Base-by-base conservation (phyloP, 495 filamentous ascomycete genomes). In the Umbilicaria muhlenbergii region DNA sequence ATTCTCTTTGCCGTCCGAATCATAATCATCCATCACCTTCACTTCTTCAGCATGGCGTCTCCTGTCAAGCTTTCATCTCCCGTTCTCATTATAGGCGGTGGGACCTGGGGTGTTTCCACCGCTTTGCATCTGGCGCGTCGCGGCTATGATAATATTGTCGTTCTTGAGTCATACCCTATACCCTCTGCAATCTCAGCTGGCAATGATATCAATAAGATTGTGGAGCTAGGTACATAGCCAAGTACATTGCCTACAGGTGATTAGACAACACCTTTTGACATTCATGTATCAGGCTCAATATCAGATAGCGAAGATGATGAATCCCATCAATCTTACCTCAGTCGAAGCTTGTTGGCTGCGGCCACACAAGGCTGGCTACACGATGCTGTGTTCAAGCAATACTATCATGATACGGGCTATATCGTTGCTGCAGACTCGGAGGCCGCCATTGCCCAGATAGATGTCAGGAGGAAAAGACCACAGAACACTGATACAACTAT, bases 171-270 rank as follows among this genome's bases (percentile, higher is more conserved):
- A 5, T 51, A 66, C 41, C 49, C 51, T 1, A 48, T 66, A 7
- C 71, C 71, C 2, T 72, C 69, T 3, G 55, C 63, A 12, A 64
- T 65, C 17, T 60, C 65, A 16, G 68, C 70, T 3, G 70, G 70
- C 3, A 75, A 73, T 45, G 71, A 74, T 43, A 50, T 75, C 14
- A 75, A 75, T 39, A 74, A 74, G 43, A 74, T 74, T 41, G 66
- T 73, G 54, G 70, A 75, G 49, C 62, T 67, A 60, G 58, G 70
- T 67, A 50, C 24, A 36, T 11, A 8, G 13, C 16, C 6, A 28
- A 5, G 3, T 28, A 24, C 21, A 8, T 39, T 21, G n/a, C 17
- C 24, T 41, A 15, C 14, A 1, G 5, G 32, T 11, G 11, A n/a
- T 28, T 31, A 19, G 17, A 12, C 12, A 42, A 36, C 3, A 28